Conservation (phyloP, 768 basidiomycete genomes). For the Leccinum uliginosum region DNA sequence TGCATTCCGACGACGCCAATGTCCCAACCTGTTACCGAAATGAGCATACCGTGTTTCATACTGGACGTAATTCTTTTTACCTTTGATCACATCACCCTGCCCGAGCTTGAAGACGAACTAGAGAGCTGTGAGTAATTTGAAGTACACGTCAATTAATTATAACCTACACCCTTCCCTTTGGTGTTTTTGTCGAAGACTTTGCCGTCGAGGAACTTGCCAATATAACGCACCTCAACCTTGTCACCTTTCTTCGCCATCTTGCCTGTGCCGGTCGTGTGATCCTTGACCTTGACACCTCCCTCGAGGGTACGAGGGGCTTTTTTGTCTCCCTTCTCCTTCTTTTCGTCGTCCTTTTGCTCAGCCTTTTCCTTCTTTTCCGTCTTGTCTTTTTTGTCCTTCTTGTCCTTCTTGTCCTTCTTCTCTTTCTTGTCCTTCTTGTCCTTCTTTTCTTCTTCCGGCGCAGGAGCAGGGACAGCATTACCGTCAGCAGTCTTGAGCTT, state of each 20-base stretch:
- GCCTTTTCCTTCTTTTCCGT: slow-evolving; percentile 37
- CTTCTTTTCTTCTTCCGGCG: slow-evolving; percentile 31
- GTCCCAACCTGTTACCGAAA: slow-evolving; percentile 67
- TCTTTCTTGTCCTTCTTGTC: slow-evolving; percentile 46
- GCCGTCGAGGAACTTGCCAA: slow-evolving; percentile 81
- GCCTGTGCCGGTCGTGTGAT: slow-evolving; percentile 78
- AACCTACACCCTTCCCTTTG: slow-evolving; percentile 79
- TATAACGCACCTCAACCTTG: slow-evolving; percentile 82
- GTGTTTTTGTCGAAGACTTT: slow-evolving; percentile 77
- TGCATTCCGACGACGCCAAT: slow-evolving; percentile 91
- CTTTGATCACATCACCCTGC: slow-evolving; percentile 89
- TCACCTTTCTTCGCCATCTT: slow-evolving; percentile 83
- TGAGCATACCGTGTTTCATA: slow-evolving; percentile 1
- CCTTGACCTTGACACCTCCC: slow-evolving; percentile 72
- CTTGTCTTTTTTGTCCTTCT: slow-evolving; percentile 26
- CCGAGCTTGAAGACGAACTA: slow-evolving; percentile 81
- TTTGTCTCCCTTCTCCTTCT: slow-evolving; percentile 25
- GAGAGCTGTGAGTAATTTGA: slow-evolving; percentile 1
- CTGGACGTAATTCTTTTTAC: slow-evolving; percentile 30
- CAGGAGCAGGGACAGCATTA: slow-evolving; percentile 32
- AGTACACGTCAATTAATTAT: slow-evolving; percentile 1
- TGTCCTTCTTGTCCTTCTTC: slow-evolving; percentile 44
- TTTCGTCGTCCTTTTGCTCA: slow-evolving; percentile 29
- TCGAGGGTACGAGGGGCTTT: slow-evolving; percentile 39
- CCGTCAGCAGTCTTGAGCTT: slow-evolving; percentile 67